phyloP scores from a whole-genome alignment of 2,329 filamentous ascomycete genomes.

The Phoma sp. region DNA sequence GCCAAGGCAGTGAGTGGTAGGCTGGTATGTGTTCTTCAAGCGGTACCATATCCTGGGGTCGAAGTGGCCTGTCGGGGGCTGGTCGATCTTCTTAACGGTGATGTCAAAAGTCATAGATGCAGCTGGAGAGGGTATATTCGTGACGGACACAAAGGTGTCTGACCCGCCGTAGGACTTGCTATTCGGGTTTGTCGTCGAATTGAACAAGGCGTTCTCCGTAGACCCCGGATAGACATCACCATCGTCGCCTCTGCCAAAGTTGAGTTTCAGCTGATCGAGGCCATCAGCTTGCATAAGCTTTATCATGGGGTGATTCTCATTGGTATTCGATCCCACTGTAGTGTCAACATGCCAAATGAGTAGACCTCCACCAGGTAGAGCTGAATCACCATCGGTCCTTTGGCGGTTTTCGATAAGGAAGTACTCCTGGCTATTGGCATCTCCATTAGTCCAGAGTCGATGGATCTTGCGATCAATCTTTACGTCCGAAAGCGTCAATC shows the following conservation, averaged over 20 bases:
- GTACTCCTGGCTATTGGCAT: constrained; percentile 25
- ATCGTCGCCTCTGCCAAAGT: constrained; percentile 23
- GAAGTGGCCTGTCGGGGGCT: constrained; percentile 17
- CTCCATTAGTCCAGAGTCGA: constrained; percentile 33
- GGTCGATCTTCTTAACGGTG: constrained; percentile 22
- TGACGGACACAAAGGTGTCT: constrained; percentile 29
- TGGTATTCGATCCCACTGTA: constrained; percentile 15
- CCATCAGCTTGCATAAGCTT: constrained; percentile 35
- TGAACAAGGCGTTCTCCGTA: constrained; percentile 23
- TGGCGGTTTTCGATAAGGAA: constrained; percentile 34
- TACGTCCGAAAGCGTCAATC: constrained; percentile 30
- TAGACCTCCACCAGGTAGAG: constrained; percentile 29
- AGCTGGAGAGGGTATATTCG: constrained; percentile 22
- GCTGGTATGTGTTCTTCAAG: constrained; percentile 29
- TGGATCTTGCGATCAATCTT: constrained; percentile 25
- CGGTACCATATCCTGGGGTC: constrained; percentile 30
- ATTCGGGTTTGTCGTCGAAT: constrained; percentile 22
- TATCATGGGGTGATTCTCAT: constrained; percentile 31
- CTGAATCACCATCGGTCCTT: constrained; percentile 25
- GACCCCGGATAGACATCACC: constrained; percentile 31
- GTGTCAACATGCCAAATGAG: constrained; percentile 38
- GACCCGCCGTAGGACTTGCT: constrained; percentile 28
- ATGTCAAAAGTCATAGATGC: constrained; percentile 31
- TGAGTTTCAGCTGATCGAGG: constrained; percentile 22
- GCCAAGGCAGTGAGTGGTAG: constrained; percentile 25